A percentile compares a stretch with the other conserved stretches of the same genome.
These are phyloP conservation scores for Acanthamoeba quina DNA, from an alignment of 208 protist genomes.

Conservation along the genomic window DNA sequence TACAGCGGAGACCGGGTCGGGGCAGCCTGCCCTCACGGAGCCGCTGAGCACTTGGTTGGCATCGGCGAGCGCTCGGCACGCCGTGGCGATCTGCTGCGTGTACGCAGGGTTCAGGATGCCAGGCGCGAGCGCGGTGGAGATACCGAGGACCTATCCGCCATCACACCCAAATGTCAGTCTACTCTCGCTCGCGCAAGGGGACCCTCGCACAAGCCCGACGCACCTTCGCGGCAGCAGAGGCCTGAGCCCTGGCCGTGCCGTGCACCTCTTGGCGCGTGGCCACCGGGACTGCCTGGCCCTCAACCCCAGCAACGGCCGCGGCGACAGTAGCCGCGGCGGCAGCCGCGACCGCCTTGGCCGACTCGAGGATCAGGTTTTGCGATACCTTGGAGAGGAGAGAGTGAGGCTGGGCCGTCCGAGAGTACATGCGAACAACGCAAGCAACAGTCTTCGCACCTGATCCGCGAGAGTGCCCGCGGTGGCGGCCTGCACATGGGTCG, in stretches of 20 bases:
- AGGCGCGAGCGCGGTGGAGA: slow-evolving; percentile 13
- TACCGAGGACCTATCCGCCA: not conserved
- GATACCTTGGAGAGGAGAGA: not conserved
- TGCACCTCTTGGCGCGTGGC: not conserved
- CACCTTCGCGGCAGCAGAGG: slow-evolving; percentile 22
- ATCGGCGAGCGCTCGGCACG: not conserved
- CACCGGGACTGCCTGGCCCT: not conserved
- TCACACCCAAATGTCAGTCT: too few relatives aligned
- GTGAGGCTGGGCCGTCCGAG: not conserved
- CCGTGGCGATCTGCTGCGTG: slow-evolving; percentile 40
- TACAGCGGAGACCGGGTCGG: not conserved
- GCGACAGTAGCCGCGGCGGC: not conserved
- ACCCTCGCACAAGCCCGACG: not conserved
- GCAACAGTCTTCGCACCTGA: not conserved
- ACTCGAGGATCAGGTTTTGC: slow-evolving; percentile 66
- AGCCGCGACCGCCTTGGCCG: slow-evolving; percentile 45
- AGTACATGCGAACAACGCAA: not conserved
- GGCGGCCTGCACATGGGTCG: slow-evolving; percentile 47
- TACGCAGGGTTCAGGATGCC: slow-evolving; percentile 52
- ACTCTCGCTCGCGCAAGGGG: not conserved
- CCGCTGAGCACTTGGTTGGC: not conserved
- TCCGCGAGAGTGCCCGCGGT: slow-evolving; percentile 13
- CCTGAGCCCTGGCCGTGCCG: not conserved
- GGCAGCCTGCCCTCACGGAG: not conserved
- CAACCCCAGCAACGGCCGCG: not conserved